Percentiles rank a stretch among this genome's conserved stretches.
Evolutionary conservation across 225 moss, liverwort and hornwort species (phyloP).

Genomic region (Bryum argenteum): DNA sequence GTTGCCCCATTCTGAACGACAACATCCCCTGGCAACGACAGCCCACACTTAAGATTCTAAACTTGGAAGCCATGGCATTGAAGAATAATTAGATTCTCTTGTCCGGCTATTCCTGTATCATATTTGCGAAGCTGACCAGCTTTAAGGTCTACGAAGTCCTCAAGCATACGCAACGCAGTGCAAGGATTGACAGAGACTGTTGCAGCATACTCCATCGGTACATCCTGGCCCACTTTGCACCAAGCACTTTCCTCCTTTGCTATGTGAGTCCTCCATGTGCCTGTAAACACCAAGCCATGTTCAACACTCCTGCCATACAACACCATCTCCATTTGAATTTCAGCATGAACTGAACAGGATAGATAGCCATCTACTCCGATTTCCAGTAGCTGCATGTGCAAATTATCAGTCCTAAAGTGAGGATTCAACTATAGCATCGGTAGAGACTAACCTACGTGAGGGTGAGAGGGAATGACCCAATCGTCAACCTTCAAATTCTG

Average conservation of each 20-base stretch:
- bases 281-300: constrained; percentile 35
- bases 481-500: constrained; percentile 67
- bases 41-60: constrained; percentile 54
- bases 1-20: constrained; percentile 97
- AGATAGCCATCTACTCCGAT: neutral
- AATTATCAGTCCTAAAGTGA: neutral
- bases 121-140: constrained; percentile 52
- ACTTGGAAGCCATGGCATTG: constrained; percentile 33
- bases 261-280: constrained; percentile 83
- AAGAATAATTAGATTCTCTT: constrained; percentile 3
- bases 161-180: constrained; percentile 83
- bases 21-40: constrained; percentile 72
- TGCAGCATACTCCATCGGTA: constrained; percentile 80
- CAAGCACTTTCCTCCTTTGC: constrained; percentile 70
- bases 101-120: constrained; percentile 29
- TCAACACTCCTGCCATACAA: neutral
- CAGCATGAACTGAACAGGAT: neutral
- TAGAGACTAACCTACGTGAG: constrained; percentile 62
- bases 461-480: constrained; percentile 85
- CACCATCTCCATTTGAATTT: neutral
- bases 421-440: constrained; percentile 1
- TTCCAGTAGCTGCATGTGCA: neutral
- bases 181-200: constrained; percentile 85
- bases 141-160: constrained; percentile 69
- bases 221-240: constrained; percentile 78